Conservation (phyloP, 208 protist species). For the Phytomonas sp. region DNA sequence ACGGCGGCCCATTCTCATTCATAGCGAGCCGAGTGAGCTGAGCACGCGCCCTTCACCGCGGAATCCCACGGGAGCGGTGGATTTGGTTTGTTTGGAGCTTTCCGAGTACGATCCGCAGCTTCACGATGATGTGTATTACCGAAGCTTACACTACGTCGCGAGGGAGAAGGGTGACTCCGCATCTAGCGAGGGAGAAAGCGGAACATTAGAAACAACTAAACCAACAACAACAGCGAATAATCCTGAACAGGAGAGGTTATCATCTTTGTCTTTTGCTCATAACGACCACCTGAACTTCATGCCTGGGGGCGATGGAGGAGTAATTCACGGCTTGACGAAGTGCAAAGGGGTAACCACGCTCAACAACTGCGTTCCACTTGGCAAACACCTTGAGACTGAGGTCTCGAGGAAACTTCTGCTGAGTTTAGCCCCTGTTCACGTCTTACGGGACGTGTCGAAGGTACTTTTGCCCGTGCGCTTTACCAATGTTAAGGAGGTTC, state of each 20-base stretch:
- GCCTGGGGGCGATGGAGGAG: slow-evolving; percentile 43
- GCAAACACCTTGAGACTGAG: slow-evolving; percentile 71
- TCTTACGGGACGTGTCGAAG: slow-evolving; percentile 59
- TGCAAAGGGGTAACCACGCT: slow-evolving; percentile 59
- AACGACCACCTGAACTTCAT: slow-evolving; percentile 25
- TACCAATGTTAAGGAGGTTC: slow-evolving; percentile 54
- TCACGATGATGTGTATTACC: slow-evolving; percentile 75
- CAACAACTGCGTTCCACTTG: slow-evolving; percentile 79
- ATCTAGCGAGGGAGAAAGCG: background rate
- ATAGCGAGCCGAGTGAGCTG: slow-evolving; percentile 65
- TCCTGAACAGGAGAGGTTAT: background rate
- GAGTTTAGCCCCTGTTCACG: slow-evolving; percentile 70
- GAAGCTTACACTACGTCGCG: slow-evolving; percentile 79
- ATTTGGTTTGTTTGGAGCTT: slow-evolving; percentile 74
- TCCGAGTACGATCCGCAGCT: slow-evolving; percentile 61
- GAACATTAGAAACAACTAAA: background rate
- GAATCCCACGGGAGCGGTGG: slow-evolving; percentile 27
- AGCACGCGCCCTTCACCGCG: slow-evolving; percentile 17
- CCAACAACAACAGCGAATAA: background rate
- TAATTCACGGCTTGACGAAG: slow-evolving; percentile 82
- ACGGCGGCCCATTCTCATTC: slow-evolving; percentile 62
- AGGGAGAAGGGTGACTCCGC: background rate
- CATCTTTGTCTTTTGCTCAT: background rate
- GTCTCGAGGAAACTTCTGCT: slow-evolving; percentile 78
- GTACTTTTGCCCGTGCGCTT: slow-evolving; percentile 56